Base-by-base conservation (phyloP, 371 early-diverging fungal genomes). In the Rhizomucor pusillus region DNA sequence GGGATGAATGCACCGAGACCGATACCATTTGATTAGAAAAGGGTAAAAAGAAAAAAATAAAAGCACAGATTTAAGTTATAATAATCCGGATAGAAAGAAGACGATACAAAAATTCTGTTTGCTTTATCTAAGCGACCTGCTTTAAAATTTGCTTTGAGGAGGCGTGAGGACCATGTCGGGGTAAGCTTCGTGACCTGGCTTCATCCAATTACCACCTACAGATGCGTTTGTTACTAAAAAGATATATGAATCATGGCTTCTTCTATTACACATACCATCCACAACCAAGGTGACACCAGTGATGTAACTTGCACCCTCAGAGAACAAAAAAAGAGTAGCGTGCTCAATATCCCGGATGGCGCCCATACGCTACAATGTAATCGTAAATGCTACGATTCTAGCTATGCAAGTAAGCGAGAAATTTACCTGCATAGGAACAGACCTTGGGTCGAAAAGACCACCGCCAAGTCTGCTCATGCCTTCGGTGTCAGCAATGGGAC, bases 291-390 rank as follows among this genome's bases (percentile, higher is more conserved):
- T 79, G 19, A 61, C 59, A 41, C 83, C 86, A 6, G 82, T 80
- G 41, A 87, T 81, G 47, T 63, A 86, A 13, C 66, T 62, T 22
- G 80, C 89, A 22, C 76, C 86, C 29, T 81, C 83, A 1, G 88
- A 86, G 43, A 80, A 80, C 44, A 91, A 66, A 63, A 84, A 91
- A 23, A 91, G 63, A 5, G 89, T 83, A 1, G 89, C 75, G 25
- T 86, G 81, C 55, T 83, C 90, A 60, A 89, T 88, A 62, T 90
- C 90, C 24, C 66, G 61, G 23, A 87, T 76, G 24, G 65, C 65
- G 37, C 90, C 89, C 62, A 76, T 53, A 34, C 80, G 67, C 67
- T 75, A 50, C 2, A 22, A 20, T n/a, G n/a, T n/a, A n/a, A n/a
- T n/a, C n/a, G n/a, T n/a, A n/a, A n/a, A n/a, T n/a, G n/a, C n/a